Evolutionary conservation across 371 early-diverging fungal genomes (phyloP).

Genomic region (Mortierella sp.): DNA sequence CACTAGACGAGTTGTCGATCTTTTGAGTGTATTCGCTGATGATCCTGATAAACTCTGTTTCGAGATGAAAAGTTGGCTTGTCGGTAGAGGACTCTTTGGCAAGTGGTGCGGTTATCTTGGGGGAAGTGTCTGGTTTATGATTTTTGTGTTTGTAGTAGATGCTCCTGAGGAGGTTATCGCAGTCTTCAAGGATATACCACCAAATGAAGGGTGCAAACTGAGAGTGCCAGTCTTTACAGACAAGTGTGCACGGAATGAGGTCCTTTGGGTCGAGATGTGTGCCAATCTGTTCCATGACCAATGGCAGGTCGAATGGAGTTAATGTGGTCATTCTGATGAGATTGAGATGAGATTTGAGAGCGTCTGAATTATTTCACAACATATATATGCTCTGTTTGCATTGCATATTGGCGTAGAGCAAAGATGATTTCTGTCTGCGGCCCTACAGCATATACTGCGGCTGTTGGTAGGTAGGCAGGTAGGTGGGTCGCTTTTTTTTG

Average conservation of each 20-base stretch:
- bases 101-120: background rate
- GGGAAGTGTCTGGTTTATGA: background rate
- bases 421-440: background rate
- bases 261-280: background rate
- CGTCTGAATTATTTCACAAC: background rate
- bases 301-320: constrained; percentile 11
- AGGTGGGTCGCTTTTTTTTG: too few species aligned
- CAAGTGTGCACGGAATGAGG: constrained; percentile 15
- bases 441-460: background rate
- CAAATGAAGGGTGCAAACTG: constrained; percentile 23
- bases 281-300: constrained; percentile 19
- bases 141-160: constrained; percentile 5
- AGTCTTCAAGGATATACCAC: constrained; percentile 14
- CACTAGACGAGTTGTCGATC: background rate
- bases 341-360: background rate
- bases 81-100: background rate
- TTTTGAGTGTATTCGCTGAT: background rate
- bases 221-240: constrained; percentile 11
- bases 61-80: constrained; percentile 11
- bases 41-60: constrained; percentile 4
- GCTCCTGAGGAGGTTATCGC: constrained; percentile 1
- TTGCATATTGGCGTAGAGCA: background rate
- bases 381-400: too few species aligned
- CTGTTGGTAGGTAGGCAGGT: too few species aligned
- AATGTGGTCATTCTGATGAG: background rate